These are phyloP conservation scores for Colletotrichum simmondsii DNA, from an alignment of 2,329 filamentous ascomycete species.

Conservation along the genomic window DNA sequence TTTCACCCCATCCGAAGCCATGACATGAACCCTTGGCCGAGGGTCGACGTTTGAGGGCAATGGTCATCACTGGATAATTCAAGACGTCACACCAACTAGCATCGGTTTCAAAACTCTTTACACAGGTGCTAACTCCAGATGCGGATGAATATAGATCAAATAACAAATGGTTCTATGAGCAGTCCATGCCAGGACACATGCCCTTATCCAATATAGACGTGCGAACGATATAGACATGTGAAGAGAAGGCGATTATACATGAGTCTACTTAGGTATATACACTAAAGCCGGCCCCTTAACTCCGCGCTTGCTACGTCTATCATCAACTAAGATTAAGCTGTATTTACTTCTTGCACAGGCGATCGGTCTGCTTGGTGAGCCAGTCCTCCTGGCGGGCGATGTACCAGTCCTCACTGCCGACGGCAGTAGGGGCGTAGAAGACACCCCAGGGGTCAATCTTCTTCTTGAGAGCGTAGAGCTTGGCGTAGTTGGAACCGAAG, in stretches of 20 bases:
- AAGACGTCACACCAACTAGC: too few relatives aligned
- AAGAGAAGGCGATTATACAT: background rate
- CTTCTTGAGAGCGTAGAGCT: constrained; percentile 42
- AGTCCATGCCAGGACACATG: too few relatives aligned
- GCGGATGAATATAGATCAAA: too few relatives aligned
- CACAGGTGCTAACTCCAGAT: too few relatives aligned
- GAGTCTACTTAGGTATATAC: background rate
- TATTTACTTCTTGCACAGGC: constrained; percentile 23
- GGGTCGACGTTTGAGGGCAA: too few relatives aligned
- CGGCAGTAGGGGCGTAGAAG: constrained; percentile 43
- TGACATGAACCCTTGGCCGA: too few relatives aligned
- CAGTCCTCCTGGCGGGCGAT: constrained; percentile 35
- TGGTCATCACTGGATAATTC: too few relatives aligned
- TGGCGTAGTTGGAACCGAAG: constrained; percentile 43
- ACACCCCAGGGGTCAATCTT: constrained; percentile 43
- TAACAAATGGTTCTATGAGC: too few relatives aligned
- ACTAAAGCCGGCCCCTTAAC: background rate
- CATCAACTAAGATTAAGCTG: background rate
- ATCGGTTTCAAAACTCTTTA: too few relatives aligned
- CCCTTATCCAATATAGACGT: too few relatives aligned
- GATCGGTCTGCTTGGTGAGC: constrained; percentile 31
- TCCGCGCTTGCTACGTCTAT: background rate
- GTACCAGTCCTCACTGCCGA: constrained; percentile 42
- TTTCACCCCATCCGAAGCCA: too few relatives aligned
- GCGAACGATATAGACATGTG: background rate